A percentile compares a stretch with the other conserved stretches of the same genome.
These are phyloP conservation scores for Yarrowia deformans DNA, from an alignment of 805 yeast genomes.

Conservation along the genomic window DNA sequence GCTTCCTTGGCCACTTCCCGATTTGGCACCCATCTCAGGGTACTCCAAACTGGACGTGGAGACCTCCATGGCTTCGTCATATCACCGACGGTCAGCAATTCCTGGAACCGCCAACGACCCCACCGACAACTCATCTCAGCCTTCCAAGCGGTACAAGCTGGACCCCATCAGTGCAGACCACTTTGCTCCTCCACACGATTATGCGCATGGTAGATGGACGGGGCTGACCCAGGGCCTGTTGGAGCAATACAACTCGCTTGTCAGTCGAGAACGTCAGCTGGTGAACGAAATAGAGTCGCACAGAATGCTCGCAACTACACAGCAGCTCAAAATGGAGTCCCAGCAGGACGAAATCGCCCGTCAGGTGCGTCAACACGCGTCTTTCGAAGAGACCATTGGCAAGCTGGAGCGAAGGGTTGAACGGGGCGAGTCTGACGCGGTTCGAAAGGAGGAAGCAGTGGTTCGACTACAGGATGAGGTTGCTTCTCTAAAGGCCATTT, in stretches of 20 bases:
- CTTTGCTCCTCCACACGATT: constrained; percentile 47
- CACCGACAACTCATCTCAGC: constrained; percentile 53
- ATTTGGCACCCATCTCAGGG: constrained; percentile 65
- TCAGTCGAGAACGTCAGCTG: constrained; percentile 33
- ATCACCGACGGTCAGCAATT: constrained; percentile 28
- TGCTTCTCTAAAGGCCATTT: constrained; percentile 45
- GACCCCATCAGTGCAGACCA: constrained; percentile 59
- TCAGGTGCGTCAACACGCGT: constrained; percentile 58
- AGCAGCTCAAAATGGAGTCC: constrained; percentile 56
- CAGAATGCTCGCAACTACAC: constrained; percentile 52
- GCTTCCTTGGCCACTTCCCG: constrained; percentile 79
- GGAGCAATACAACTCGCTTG: constrained; percentile 32
- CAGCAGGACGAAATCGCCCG: constrained; percentile 56
- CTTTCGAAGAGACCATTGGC: constrained; percentile 44
- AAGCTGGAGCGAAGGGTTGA: constrained; percentile 47
- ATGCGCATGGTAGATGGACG: constrained; percentile 41
- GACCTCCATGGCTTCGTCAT: constrained; percentile 54
- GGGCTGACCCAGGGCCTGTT: constrained; percentile 27
- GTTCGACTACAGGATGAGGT: constrained; percentile 48
- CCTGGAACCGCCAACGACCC: constrained; percentile 39
- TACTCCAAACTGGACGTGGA: constrained; percentile 81
- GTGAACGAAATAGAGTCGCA: constrained; percentile 58
- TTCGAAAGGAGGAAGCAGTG: constrained; percentile 46
- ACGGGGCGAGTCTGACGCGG: constrained; percentile 43
- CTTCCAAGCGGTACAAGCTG: constrained; percentile 67